Base-by-base conservation (phyloP, 1,139 yeast species). In the Suhomyces choctaworum region DNA sequence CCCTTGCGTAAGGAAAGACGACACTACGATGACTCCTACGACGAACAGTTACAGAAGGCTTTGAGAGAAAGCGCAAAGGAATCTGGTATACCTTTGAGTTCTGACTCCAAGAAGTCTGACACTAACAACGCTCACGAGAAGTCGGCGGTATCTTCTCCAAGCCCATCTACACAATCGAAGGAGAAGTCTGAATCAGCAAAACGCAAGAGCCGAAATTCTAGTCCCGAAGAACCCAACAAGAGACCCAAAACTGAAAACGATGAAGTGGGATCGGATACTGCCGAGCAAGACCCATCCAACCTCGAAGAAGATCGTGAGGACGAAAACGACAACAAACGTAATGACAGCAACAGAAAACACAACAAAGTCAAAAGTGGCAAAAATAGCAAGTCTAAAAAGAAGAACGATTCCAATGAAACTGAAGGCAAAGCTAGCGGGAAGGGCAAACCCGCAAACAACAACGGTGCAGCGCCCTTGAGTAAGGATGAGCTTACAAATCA, bases 11-110 rank as follows among this genome's bases (percentile, higher is more conserved):
- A 64, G 41, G 70, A 64, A 28, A 51, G 70, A 30, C 47, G 68
- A 28, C 64, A 57, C 34, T 56, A 52, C 29, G 81, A 77, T 41
- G 80, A 80, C 17, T 76, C 72, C 16, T 82, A 80, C 50, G 88
- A 82, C 48, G 81, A 76, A 46, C 82, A 80, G 51, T 64, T 84
- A 37, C 82, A 80, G 41, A 72, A 82, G 38, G 90, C 87, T 0
- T 64, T 83, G 28, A 78, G 83, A 47, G 90, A 82, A 55, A 78
- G 86, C 46, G 86, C 82, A 9, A 73, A 76, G 44, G 74, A 67
- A 41, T 55, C 56, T 16, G 60, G 60, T 4, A 38, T 52, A 22
- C 36, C 31, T 21, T 29, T 40, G 27, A 41, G 41, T 22, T 41
- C 44, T 5, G 43, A 39, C 11, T 43, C 44, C 14, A 52, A 41